phyloP scores from a whole-genome alignment of 495 filamentous ascomycete species.

The Recurvomyces mirabilis region DNA sequence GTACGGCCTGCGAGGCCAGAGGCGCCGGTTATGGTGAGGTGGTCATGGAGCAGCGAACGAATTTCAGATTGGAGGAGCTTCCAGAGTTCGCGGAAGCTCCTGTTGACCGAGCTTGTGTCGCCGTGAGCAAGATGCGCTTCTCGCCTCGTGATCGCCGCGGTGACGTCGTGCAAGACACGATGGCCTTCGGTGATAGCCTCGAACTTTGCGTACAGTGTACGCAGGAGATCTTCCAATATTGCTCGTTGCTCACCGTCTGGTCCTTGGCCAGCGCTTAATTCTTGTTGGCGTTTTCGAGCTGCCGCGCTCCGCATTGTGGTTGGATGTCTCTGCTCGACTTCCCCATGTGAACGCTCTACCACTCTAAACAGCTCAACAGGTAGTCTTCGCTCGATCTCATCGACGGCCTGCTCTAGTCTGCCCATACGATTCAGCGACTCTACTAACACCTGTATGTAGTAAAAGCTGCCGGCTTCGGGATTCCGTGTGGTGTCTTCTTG shows the following conservation, averaged over 20 bases:
- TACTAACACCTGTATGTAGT: slow-evolving; percentile 77
- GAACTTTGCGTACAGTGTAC: slow-evolving; percentile 90
- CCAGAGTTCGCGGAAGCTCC: slow-evolving; percentile 88
- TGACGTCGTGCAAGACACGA: slow-evolving; percentile 81
- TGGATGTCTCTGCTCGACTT: slow-evolving; percentile 85
- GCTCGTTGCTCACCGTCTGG: slow-evolving; percentile 60
- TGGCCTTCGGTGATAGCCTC: slow-evolving; percentile 95
- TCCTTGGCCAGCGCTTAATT: slow-evolving; percentile 45
- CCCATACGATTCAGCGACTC: slow-evolving; percentile 84
- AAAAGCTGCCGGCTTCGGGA: slow-evolving; percentile 87
- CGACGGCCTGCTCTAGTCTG: slow-evolving; percentile 70
- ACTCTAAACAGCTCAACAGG: slow-evolving; percentile 90
- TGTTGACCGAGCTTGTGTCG: slow-evolving; percentile 46
- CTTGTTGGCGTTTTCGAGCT: slow-evolving; percentile 35
- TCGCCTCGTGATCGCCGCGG: slow-evolving; percentile 67
- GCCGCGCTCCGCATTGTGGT: slow-evolving; percentile 47
- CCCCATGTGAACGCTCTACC: slow-evolving; percentile 86
- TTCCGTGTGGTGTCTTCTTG: slow-evolving; percentile 82
- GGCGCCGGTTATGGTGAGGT: slow-evolving; percentile 77
- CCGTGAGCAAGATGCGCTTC: slow-evolving; percentile 42
- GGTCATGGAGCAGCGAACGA: slow-evolving; percentile 86
- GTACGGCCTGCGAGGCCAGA: neutral
- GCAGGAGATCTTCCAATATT: slow-evolving; percentile 79
- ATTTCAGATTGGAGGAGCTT: slow-evolving; percentile 83
- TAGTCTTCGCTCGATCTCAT: slow-evolving; percentile 81